These are phyloP conservation scores for Xylaria sp. DNA, from an alignment of 2,329 filamentous ascomycete genomes.

Conservation along the genomic window DNA sequence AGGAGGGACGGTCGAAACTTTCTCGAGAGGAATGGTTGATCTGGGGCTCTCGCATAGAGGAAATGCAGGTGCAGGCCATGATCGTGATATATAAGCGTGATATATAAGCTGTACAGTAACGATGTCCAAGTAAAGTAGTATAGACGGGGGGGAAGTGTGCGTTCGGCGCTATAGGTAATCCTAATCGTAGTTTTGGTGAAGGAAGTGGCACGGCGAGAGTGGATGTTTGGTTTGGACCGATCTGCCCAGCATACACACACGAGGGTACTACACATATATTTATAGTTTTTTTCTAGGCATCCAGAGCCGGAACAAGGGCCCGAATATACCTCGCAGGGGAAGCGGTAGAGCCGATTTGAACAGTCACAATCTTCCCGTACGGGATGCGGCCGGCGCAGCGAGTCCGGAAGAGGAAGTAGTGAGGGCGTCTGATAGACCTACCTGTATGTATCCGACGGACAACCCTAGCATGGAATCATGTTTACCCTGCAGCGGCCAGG, in stretches of 20 bases:
- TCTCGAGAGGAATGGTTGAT: slow-evolving; percentile 7
- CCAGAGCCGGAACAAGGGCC: slow-evolving; percentile 21
- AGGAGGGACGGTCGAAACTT: slow-evolving; percentile 6
- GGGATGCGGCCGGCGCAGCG: slow-evolving; percentile 23
- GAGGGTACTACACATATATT: background rate
- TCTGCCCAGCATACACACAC: background rate
- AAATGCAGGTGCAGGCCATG: slow-evolving; percentile 19
- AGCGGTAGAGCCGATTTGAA: slow-evolving; percentile 17
- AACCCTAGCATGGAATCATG: slow-evolving; percentile 25
- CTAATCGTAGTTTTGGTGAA: background rate
- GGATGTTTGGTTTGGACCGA: background rate
- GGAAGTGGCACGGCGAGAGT: background rate
- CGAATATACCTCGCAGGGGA: slow-evolving; percentile 18
- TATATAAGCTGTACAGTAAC: background rate
- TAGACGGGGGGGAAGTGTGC: background rate
- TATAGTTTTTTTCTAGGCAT: background rate
- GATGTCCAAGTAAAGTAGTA: background rate
- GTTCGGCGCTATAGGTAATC: background rate
- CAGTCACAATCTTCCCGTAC: slow-evolving; percentile 22
- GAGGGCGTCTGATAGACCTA: slow-evolving; percentile 15
- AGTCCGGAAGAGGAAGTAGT: slow-evolving; percentile 20
- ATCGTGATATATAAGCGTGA: too few relatives aligned
- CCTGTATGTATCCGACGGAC: slow-evolving; percentile 25
- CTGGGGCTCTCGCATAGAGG: slow-evolving; percentile 10
- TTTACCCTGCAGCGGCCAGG: slow-evolving; percentile 19